Base-by-base conservation (phyloP, 202 grass and related monocot genomes). In the Sporobolus alterniflorus region DNA sequence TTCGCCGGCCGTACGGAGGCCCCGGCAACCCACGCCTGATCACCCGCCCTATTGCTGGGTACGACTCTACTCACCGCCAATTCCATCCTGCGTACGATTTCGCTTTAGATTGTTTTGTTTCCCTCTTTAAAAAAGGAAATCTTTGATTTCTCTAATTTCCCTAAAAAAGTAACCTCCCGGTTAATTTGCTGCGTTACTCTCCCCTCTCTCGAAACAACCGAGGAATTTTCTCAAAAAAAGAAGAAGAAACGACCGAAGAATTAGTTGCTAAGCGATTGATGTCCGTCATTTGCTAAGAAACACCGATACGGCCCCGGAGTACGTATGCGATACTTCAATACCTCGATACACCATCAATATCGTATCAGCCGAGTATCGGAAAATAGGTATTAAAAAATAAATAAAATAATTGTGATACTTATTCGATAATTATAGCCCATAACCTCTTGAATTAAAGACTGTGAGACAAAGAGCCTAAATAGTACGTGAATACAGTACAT, bases 1-100 rank as follows among this genome's bases (percentile, higher is more conserved):
- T 40, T 51, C 24, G 0, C 22, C 36, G 12, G 43, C 21, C 32
- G 41, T 28, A 11, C 21, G 0, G 64, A 69, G 43, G 71, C 75
- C 8, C 9, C 75, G 62, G 22, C 69, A 73, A 26, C 86, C 88
- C 47, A 90, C 88, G 81, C 91, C 88, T 25, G 88, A 94, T 67
- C 71, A 88, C 64, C 88, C 74, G 36, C 85, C 88, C 66, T 81
- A 89, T 48, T 72, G 71, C 72, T 83, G 31, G 75, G 85, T 90
- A 90, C 59, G 25, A 32, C n/a, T 25, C 73, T 76, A 69, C 75
- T 64, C 39, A 20, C 75, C 30, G 7, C 20, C 14, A 66, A 46
- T n/a, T 25, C 20, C 5, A 51, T 33, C 18, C 28, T 60, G 26
- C 26, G 14, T 8, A 0, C 32, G 18, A 32, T 33, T 13, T 59